These are phyloP conservation scores for Phaeosphaeria sp. DNA, from an alignment of 2,329 filamentous ascomycete species.

Conservation along the genomic window DNA sequence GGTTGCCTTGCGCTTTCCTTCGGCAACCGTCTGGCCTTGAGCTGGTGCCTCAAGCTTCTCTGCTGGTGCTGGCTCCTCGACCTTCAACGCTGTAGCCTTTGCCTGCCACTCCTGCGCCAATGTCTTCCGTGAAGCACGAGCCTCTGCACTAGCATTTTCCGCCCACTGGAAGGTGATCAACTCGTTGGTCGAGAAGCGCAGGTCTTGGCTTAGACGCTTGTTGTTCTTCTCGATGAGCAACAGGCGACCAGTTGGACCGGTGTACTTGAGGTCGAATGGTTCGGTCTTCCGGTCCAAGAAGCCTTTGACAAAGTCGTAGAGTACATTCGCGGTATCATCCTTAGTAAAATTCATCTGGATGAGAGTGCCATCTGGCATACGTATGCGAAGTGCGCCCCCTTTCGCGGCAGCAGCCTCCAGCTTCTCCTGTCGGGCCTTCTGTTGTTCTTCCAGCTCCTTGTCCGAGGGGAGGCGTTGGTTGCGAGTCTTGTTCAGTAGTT, in stretches of 20 bases:
- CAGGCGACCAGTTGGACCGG: constrained; percentile 60
- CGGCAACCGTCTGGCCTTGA: constrained; percentile 25
- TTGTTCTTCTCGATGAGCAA: constrained; percentile 51
- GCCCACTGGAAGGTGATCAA: constrained; percentile 81
- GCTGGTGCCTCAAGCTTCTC: constrained; percentile 11
- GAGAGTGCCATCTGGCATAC: constrained; percentile 50
- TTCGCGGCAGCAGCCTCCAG: constrained; percentile 70
- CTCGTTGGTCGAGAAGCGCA: constrained; percentile 73
- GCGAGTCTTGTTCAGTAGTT: constrained; percentile 80
- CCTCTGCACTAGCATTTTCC: constrained; percentile 63
- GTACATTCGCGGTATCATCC: constrained; percentile 69
- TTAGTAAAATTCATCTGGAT: constrained; percentile 75
- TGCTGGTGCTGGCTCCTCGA: constrained; percentile 59
- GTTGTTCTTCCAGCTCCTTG: constrained; percentile 89
- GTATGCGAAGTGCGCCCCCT: constrained; percentile 5
- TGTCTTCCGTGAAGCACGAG: constrained; percentile 61
- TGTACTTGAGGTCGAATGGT: constrained; percentile 74
- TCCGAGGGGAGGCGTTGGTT: constrained; percentile 81
- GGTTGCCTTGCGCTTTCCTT: constrained; percentile 41
- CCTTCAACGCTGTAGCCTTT: constrained; percentile 70
- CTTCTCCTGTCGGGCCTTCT: constrained; percentile 96
- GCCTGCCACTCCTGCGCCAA: constrained; percentile 65
- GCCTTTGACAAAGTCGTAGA: constrained; percentile 76
- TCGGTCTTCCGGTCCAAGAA: constrained; percentile 71
- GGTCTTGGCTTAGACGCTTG: constrained; percentile 71